phyloP scores from a whole-genome alignment of 768 basidiomycete species.

The Podaxis pistillaris region DNA sequence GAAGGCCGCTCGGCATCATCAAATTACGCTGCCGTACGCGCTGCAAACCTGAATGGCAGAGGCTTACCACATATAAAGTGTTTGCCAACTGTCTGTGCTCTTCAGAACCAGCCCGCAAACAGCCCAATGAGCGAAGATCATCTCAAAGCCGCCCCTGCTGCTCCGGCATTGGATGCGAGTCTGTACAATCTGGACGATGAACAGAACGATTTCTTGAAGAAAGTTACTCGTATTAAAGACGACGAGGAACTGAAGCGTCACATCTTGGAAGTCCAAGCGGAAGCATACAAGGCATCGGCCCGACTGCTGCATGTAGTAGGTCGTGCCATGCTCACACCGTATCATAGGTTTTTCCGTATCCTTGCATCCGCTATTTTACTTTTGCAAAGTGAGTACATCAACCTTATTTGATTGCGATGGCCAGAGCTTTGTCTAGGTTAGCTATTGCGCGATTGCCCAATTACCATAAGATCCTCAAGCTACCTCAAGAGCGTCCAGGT shows the following conservation, averaged over 20 bases:
- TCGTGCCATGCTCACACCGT: background rate
- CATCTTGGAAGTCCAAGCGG: conserved; percentile 32
- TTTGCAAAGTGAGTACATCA: conserved; percentile 28
- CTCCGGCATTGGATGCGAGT: conserved; percentile 18
- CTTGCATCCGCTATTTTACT: conserved; percentile 33
- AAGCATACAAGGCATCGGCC: conserved; percentile 27
- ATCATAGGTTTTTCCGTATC: conserved; percentile 31
- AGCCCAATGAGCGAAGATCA: background rate
- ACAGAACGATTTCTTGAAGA: conserved; percentile 33
- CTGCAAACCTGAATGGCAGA: background rate
- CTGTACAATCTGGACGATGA: conserved; percentile 28
- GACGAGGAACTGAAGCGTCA: conserved; percentile 36
- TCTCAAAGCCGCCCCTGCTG: conserved; percentile 7
- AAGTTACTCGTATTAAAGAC: conserved; percentile 33
- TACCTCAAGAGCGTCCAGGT: conserved; percentile 24
- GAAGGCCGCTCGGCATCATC: no score
- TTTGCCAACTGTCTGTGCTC: no score
- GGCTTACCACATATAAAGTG: background rate
- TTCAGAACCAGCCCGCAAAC: background rate
- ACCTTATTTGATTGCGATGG: background rate
- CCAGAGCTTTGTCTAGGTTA: conserved; percentile 17
- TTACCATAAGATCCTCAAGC: conserved; percentile 29
- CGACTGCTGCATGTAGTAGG: background rate
- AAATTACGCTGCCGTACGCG: no score
- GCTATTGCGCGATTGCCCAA: conserved; percentile 32